Evolutionary conservation across 139 green algal genomes (phyloP).

Genomic region (Parachlorella kessleri): DNA sequence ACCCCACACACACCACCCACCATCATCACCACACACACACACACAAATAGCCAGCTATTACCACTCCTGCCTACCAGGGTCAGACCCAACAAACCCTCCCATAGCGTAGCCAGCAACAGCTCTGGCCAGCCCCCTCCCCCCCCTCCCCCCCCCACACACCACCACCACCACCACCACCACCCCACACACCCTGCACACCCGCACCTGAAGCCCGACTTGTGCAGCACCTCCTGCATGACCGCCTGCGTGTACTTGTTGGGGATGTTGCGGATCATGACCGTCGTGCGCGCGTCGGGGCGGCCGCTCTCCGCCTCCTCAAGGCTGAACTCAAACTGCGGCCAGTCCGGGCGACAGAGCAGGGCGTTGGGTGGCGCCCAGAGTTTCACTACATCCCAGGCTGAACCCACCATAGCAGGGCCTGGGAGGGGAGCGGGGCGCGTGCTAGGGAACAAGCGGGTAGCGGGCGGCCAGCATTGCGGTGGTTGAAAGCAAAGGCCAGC

Average conservation of each 20-base stretch:
- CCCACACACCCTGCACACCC: neutral
- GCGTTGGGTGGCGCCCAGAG: too few species aligned
- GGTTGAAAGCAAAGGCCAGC: too few species aligned
- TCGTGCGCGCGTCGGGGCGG: constrained; percentile 32
- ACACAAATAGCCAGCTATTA: too few species aligned
- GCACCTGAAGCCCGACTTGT: constrained; percentile 43
- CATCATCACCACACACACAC: neutral
- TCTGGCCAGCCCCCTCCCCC: neutral
- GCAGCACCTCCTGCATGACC: constrained; percentile 49
- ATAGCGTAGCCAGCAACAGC: too few species aligned
- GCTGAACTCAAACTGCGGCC: constrained; percentile 50
- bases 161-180: neutral
- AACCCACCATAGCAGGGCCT: too few species aligned
- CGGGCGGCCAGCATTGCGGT: too few species aligned
- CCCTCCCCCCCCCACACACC: neutral
- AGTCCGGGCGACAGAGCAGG: neutral
- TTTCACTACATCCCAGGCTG: too few species aligned
- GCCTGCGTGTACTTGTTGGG: constrained; percentile 63
- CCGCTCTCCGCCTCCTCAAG: constrained; percentile 36
- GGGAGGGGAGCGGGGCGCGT: too few species aligned
- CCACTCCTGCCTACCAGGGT: too few species aligned
- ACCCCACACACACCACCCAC: too few species aligned
- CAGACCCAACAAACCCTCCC: too few species aligned
- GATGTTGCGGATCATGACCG: constrained; percentile 66
- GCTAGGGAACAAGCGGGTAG: too few species aligned